Conservation (phyloP, 1,284 basidiomycete genomes). For the Mycosarcoma mackinlayi region DNA sequence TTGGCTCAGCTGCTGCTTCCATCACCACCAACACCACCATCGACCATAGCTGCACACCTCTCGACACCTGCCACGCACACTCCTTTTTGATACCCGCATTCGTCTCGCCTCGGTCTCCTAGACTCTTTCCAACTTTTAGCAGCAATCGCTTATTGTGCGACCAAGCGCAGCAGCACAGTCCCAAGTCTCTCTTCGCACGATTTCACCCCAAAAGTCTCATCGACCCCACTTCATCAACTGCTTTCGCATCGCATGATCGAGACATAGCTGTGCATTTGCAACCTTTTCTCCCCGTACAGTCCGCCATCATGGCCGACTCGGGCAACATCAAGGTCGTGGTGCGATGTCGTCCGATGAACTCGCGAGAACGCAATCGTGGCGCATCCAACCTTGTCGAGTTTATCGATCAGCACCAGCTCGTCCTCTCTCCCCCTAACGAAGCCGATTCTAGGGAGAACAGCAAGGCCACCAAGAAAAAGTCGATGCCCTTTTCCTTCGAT, state of each 20-base stretch:
- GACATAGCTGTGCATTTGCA: background rate
- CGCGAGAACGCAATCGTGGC: conserved; percentile 55
- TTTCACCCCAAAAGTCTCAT: too few species aligned
- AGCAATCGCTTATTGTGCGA: too few species aligned
- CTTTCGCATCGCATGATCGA: background rate
- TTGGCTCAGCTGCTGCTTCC: background rate
- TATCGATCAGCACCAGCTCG: conserved; percentile 53
- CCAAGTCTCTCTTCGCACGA: too few species aligned
- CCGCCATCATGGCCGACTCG: conserved; percentile 59
- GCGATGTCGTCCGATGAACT: conserved; percentile 65
- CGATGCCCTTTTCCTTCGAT: conserved; percentile 66
- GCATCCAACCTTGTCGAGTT: conserved; percentile 61
- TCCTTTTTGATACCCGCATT: conserved; percentile 1
- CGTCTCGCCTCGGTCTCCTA: background rate
- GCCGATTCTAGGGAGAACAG: conserved; percentile 47
- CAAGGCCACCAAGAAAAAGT: conserved; percentile 61
- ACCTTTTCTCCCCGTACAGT: background rate
- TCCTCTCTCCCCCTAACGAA: conserved; percentile 56
- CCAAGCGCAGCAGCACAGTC: too few species aligned
- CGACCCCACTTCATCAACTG: background rate
- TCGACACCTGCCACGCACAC: too few species aligned
- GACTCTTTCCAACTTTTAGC: too few species aligned
- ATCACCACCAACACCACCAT: conserved; percentile 13
- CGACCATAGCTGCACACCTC: too few species aligned
- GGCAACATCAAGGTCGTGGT: conserved; percentile 67